Evolutionary conservation across 2,329 filamentous ascomycete genomes (phyloP).

Genomic region (Didymella exigua): DNA sequence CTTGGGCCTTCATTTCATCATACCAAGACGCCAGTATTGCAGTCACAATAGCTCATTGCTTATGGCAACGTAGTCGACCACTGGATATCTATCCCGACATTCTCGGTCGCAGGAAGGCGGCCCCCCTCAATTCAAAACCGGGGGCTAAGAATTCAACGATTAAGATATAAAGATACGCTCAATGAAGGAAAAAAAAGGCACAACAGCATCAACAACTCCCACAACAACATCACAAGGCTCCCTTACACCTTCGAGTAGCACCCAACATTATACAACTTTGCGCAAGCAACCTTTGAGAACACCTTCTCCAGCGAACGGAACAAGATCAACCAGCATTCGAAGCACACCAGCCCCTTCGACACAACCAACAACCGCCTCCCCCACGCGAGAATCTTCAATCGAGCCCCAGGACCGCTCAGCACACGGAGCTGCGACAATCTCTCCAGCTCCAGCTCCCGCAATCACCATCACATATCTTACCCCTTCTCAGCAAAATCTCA

Average conservation of each 20-base stretch:
- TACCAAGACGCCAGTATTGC: slow-evolving; percentile 23
- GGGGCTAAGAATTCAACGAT: slow-evolving; percentile 15
- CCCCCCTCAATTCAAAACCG: slow-evolving; percentile 11
- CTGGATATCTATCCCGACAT: slow-evolving; percentile 30
- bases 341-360: slow-evolving; percentile 16
- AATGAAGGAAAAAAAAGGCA: not conserved
- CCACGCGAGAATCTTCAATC: slow-evolving; percentile 14
- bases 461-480: slow-evolving; percentile 18
- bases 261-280: not conserved
- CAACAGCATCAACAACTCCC: not conserved
- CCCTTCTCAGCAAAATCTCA: slow-evolving; percentile 15
- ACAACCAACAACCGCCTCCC: slow-evolving; percentile 12
- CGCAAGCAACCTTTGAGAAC: slow-evolving; percentile 22
- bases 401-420: slow-evolving; percentile 8
- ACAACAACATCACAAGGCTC: slow-evolving; percentile 15
- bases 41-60: slow-evolving; percentile 37
- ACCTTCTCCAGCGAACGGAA: slow-evolving; percentile 33
- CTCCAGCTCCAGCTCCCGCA: slow-evolving; percentile 14
- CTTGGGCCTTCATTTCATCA: slow-evolving; percentile 28
- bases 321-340: slow-evolving; percentile 17
- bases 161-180: slow-evolving; percentile 31
- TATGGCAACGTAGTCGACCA: slow-evolving; percentile 29
- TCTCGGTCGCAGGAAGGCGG: slow-evolving; percentile 24
- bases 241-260: slow-evolving; percentile 16
- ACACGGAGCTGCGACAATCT: slow-evolving; percentile 20